These are phyloP conservation scores for Geranium incanum DNA, from an alignment of 441 rosid species.

Conservation along the genomic window DNA sequence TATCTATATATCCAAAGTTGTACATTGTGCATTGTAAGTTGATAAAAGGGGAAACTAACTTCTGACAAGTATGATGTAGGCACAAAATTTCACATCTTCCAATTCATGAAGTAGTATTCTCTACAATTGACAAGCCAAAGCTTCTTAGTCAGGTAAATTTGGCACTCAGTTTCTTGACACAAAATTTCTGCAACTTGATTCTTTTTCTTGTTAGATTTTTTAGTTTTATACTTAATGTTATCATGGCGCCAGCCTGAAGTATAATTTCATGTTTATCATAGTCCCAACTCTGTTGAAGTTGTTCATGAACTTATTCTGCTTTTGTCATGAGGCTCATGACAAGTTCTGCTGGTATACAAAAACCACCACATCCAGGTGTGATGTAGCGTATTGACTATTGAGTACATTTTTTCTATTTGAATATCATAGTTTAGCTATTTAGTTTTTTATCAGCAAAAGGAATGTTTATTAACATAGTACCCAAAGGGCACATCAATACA, in stretches of 20 bases:
- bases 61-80: conserved; percentile 38
- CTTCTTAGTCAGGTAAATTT: conserved; percentile 66
- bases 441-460: too few relatives aligned
- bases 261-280: not conserved
- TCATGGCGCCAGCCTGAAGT: not conserved
- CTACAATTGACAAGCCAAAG: conserved; percentile 65
- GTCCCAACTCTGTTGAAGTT: not conserved
- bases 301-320: conserved; percentile 7
- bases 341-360: conserved; percentile 1
- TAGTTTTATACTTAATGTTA: not conserved
- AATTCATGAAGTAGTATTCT: conserved; percentile 67
- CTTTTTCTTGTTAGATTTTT: too few relatives aligned
- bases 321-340: not conserved
- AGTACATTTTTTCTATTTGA: not conserved
- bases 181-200: not conserved
- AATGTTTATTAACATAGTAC: too few relatives aligned
- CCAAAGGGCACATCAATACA: too few relatives aligned
- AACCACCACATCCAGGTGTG: not conserved
- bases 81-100: conserved; percentile 31
- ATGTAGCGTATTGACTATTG: not conserved
- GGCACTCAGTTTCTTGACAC: conserved; percentile 13
- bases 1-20: not conserved
- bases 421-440: too few relatives aligned
- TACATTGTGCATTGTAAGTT: not conserved
- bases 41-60: conserved; percentile 1